These are phyloP conservation scores for Amaranthus hypochondriacus DNA, from an alignment of 148 eudicot species.

Conservation along the genomic window DNA sequence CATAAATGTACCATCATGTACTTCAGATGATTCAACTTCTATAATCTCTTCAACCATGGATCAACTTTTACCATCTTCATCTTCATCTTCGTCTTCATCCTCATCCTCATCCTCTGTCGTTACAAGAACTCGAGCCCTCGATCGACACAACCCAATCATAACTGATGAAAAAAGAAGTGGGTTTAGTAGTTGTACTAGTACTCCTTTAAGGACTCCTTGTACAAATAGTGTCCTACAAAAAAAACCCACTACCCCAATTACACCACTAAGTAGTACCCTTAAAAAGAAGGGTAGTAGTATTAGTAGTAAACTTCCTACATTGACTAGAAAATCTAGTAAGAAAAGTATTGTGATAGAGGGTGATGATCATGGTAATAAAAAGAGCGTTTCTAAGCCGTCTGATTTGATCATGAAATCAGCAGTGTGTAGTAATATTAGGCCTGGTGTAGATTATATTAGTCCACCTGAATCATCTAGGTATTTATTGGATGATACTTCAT, in stretches of 20 bases:
- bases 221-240: constrained; percentile 13
- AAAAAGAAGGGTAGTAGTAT: constrained; percentile 18
- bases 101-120: constrained; percentile 10
- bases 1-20: constrained; percentile 27
- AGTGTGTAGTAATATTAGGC: constrained; percentile 15
- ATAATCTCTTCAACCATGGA: constrained; percentile 27
- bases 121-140: constrained; percentile 53
- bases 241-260: constrained; percentile 23
- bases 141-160: constrained; percentile 91
- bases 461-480: constrained; percentile 71
- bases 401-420: constrained; percentile 25
- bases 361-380: background rate
- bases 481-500: constrained; percentile 40
- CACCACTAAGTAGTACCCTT: background rate
- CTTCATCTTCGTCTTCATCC: constrained; percentile 15
- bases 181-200: background rate
- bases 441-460: constrained; percentile 44
- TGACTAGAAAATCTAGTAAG: background rate
- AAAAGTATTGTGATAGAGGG: background rate
- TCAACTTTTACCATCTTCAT: background rate
- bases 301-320: constrained; percentile 11
- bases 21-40: constrained; percentile 26
- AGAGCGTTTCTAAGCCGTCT: constrained; percentile 13
- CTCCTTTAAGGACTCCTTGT: constrained; percentile 22
- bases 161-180: constrained; percentile 45